These are phyloP conservation scores for Chalaropsis thielavioides DNA, from an alignment of 2,329 filamentous ascomycete species.

Conservation along the genomic window DNA sequence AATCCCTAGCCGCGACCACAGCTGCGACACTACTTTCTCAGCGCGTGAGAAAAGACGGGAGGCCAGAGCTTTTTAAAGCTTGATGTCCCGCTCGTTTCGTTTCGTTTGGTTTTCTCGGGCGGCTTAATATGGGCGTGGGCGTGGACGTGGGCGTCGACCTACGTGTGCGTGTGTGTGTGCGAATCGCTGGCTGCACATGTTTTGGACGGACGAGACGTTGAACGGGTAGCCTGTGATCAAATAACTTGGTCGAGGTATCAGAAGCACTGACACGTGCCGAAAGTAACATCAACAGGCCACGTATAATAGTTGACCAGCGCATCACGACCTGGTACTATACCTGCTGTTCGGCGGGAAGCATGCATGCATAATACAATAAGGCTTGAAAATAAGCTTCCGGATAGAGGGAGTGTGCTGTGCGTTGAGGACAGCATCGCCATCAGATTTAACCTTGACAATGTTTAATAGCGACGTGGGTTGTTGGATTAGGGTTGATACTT, in stretches of 20 bases:
- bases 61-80: constrained; percentile 2
- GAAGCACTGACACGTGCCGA: background rate
- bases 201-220: background rate
- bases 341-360: background rate
- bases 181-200: background rate
- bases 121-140: background rate
- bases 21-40: background rate
- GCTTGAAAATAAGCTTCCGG: background rate
- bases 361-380: background rate
- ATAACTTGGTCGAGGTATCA: background rate
- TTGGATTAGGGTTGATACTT: background rate
- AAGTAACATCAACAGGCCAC: background rate
- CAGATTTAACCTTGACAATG: background rate
- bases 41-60: background rate
- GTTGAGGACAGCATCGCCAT: background rate
- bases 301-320: background rate
- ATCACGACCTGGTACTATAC: background rate
- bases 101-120: constrained; percentile 1
- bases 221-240: background rate
- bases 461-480: background rate
- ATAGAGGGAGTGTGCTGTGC: background rate
- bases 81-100: background rate
- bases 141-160: too few species aligned
- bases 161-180: background rate
- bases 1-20: constrained; percentile 1